These are phyloP conservation scores for Phytophthora syringae DNA, from an alignment of 352 stramenopile species.

Conservation along the genomic window DNA sequence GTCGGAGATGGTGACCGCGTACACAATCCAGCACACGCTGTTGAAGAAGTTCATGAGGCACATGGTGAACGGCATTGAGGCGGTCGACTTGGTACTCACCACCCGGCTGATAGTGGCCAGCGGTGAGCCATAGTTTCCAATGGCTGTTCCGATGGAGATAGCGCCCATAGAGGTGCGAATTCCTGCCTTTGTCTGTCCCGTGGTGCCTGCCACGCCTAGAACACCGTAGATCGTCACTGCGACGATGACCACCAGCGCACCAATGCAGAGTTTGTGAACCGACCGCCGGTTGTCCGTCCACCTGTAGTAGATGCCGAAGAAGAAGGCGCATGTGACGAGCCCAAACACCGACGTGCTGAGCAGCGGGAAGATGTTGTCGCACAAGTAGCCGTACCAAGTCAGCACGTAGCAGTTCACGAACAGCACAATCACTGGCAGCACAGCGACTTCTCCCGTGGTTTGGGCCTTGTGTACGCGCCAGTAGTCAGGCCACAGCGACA, in stretches of 20 bases:
- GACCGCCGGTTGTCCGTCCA: no score
- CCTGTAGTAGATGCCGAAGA: no score
- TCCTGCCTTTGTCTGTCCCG: constrained; percentile 24
- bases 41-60: constrained; percentile 29
- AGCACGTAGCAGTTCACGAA: background rate
- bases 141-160: constrained; percentile 46
- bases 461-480: background rate
- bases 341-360: no score
- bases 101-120: constrained; percentile 52
- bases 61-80: constrained; percentile 34
- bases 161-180: constrained; percentile 42
- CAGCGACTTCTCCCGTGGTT: background rate
- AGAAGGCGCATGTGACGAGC: no score
- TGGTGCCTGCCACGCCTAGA: constrained; percentile 31
- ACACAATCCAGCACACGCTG: constrained; percentile 31
- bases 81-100: constrained; percentile 25
- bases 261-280: no score
- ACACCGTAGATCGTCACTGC: constrained; percentile 43
- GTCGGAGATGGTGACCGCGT: constrained; percentile 21
- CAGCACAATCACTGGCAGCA: background rate
- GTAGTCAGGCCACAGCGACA: background rate
- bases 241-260: no score
- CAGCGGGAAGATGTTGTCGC: no score
- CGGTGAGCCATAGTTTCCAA: constrained; percentile 61
- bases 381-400: background rate